Evolutionary conservation across 2,329 filamentous ascomycete genomes (phyloP).

Genomic region (Colletotrichum sp.): DNA sequence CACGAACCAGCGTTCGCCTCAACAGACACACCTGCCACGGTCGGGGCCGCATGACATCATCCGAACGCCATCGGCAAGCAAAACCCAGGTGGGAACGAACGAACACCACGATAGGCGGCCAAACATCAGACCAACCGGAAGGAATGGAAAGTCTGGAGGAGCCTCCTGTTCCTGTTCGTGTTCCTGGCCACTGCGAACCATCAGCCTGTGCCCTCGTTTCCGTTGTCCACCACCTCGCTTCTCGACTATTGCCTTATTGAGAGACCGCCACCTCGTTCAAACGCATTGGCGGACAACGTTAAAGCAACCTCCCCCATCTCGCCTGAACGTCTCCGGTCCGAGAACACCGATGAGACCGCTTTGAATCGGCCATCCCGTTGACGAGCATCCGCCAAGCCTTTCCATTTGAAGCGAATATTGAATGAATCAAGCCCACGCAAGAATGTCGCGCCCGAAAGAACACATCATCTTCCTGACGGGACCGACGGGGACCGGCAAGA

Average conservation of each 20-base stretch:
- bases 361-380: background rate
- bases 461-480: slow-evolving; percentile 68
- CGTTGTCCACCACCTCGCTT: background rate
- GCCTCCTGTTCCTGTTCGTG: background rate
- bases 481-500: slow-evolving; percentile 67
- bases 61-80: slow-evolving; percentile 11
- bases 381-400: background rate
- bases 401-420: background rate
- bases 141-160: background rate
- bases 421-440: background rate
- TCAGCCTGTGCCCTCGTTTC: background rate
- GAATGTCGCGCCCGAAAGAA: slow-evolving; percentile 16
- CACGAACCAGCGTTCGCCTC: background rate
- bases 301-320: background rate
- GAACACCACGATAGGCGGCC: background rate
- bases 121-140: slow-evolving; percentile 2
- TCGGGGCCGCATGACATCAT: slow-evolving; percentile 18
- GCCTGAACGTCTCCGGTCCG: background rate
- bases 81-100: background rate
- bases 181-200: background rate
- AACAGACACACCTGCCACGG: background rate
- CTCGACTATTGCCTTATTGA: background rate
- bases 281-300: background rate
- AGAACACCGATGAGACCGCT: background rate
- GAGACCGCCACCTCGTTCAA: background rate